Percentiles rank a stretch among this genome's conserved stretches.
Conservation (phyloP, 148 eudicot genomes). For the Talinum fruticosum region DNA sequence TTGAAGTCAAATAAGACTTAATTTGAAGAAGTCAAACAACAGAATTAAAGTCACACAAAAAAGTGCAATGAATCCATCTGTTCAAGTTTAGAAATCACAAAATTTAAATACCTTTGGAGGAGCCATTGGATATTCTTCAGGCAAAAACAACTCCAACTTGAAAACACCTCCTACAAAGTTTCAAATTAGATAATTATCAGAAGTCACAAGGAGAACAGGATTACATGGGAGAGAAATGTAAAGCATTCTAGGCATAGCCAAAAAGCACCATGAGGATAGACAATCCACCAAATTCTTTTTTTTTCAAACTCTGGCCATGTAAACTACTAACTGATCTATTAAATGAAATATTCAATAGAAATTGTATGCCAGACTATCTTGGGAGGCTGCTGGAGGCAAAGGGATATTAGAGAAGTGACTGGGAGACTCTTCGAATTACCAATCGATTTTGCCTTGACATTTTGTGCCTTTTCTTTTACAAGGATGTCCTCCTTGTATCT, state of each 20-base stretch:
- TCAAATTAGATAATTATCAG: slow-evolving; percentile 14
- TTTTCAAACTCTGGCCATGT: neutral
- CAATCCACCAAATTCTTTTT: neutral
- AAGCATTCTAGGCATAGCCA: neutral
- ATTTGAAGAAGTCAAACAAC: too few species aligned
- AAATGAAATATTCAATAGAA: neutral
- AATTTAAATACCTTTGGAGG: slow-evolving; percentile 79
- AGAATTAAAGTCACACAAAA: too few species aligned
- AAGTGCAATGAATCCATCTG: too few species aligned
- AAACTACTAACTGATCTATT: neutral
- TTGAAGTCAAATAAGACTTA: neutral
- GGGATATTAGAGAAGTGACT: too few species aligned
- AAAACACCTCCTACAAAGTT: slow-evolving; percentile 80
- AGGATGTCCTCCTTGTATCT: too few species aligned
- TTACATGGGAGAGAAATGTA: neutral
- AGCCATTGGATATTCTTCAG: slow-evolving; percentile 99
- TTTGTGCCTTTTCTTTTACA: too few species aligned
- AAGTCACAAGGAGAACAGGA: neutral
- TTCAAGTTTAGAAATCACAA: neutral
- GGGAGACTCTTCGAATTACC: too few species aligned
- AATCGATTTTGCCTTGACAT: too few species aligned
- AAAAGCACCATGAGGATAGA: neutral
- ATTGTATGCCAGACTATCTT: too few species aligned
- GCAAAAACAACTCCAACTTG: slow-evolving; percentile 93
- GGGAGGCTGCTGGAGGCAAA: too few species aligned